Evolutionary conservation across 176 grass and related monocot genomes (phyloP), one percentile per base, ranked within the genome.

Genomic region (Juncus effusus): DNA sequence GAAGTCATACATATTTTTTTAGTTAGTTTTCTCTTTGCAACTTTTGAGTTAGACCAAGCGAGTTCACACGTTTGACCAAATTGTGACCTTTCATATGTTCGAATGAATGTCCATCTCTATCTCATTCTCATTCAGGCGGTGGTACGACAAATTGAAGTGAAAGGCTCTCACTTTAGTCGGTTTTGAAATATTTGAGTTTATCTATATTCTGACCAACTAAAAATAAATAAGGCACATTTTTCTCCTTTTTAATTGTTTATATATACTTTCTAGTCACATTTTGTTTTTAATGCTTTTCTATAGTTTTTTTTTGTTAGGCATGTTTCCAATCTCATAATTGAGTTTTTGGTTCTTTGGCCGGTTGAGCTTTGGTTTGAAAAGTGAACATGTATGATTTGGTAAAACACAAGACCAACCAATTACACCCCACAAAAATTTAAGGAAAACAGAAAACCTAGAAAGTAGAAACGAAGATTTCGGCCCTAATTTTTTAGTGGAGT

Each of bases 1-100:
- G 19, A 28, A 28, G 19, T 28, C 19, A 28, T 28, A 28, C 19
- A 28, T 28, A 28, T 28, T 28, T 28, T 28, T 28, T 1, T 28
- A 1, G 19, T 28, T 1, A 28, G 1, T 28, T 28, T 28, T 28
- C 19, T 28, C 19, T 28, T 28, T 28, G 1, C 19, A 28, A 28
- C 19, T 52, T 7, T 3, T 38, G 2, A 12, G 50, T 69, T 69
- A 53, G 65, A 69, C 65, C 65, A 55, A 15, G n/a, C 5, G 36
- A 56, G 1, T 55, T 56, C 66, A 41, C 19, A 69, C 51, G 51
- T 67, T 13, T 53, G 50, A 70, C 50, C 5, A 69, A 0, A 39
- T 2, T 36, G 53, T 69, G 36, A 2, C 3, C 12, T 6, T 16
- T 69, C 15, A 3, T 45, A 38, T 15, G 5, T 4, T 1, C 3